Evolutionary conservation across 345 rosid species (phyloP).

Genomic region (Acer negundo): DNA sequence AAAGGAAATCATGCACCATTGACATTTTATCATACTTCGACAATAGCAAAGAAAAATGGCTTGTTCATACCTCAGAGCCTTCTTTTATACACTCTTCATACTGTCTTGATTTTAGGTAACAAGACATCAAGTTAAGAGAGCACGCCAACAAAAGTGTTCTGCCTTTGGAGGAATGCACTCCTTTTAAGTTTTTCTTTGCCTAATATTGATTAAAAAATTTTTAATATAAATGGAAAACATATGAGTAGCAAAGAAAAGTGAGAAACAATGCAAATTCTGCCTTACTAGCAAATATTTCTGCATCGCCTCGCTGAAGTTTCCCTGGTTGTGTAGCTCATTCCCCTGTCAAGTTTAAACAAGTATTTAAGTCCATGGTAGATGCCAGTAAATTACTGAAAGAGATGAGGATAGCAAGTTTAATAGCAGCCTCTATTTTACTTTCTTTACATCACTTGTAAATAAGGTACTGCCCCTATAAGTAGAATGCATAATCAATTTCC

Average conservation of each 20-base stretch:
- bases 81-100: slow-evolving; percentile 71
- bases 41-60: neutral
- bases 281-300: slow-evolving; percentile 88
- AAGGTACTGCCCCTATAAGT: too few species aligned
- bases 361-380: neutral
- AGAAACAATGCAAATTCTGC: slow-evolving; percentile 15
- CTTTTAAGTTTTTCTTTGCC: slow-evolving; percentile 89
- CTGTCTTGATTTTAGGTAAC: slow-evolving; percentile 82
- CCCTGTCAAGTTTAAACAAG: slow-evolving; percentile 52
- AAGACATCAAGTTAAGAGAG: slow-evolving; percentile 95
- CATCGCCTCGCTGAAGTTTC: slow-evolving; percentile 64
- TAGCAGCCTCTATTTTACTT: too few species aligned
- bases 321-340: slow-evolving; percentile 82
- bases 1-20: neutral
- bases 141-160: slow-evolving; percentile 69
- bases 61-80: slow-evolving; percentile 78
- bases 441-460: too few species aligned
- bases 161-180: slow-evolving; percentile 60
- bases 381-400: slow-evolving; percentile 5
- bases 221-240: slow-evolving; percentile 6
- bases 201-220: slow-evolving; percentile 26
- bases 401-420: neutral
- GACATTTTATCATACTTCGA: neutral
- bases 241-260: neutral
- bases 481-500: too few species aligned